Conservation (phyloP, 257 asterid genomes). For the Jacaranda mimosifolia region DNA sequence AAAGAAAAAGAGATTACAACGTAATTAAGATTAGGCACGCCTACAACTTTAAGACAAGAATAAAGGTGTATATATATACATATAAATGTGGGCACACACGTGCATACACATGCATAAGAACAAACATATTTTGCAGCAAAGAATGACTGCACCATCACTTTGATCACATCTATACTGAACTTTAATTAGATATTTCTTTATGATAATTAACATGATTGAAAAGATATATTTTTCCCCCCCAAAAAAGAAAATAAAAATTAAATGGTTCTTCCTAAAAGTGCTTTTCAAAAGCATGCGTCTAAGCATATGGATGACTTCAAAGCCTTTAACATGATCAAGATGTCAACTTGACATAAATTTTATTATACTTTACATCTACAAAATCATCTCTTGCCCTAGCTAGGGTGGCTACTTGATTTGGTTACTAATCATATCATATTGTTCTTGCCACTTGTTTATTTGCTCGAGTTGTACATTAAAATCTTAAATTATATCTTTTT, state of each 20-base stretch:
- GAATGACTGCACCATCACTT: slow-evolving; percentile 3
- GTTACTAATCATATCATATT: too few species aligned
- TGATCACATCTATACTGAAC: not conserved
- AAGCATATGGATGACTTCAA: not conserved
- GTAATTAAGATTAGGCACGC: slow-evolving; percentile 37
- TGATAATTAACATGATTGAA: not conserved
- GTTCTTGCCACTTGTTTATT: too few species aligned
- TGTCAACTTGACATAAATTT: too few species aligned
- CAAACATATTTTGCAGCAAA: slow-evolving; percentile 5
- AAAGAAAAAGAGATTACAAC: not conserved
- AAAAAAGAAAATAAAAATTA: not conserved
- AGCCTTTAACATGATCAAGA: not conserved
- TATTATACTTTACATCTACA: too few species aligned
- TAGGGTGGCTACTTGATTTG: too few species aligned
- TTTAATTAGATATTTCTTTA: not conserved
- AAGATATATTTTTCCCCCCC: not conserved
- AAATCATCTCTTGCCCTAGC: too few species aligned
- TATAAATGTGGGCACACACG: slow-evolving; percentile 40
- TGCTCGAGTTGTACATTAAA: too few species aligned
- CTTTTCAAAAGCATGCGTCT: not conserved
- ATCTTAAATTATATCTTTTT: too few species aligned
- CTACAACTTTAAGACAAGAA: slow-evolving; percentile 34
- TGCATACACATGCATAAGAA: slow-evolving; percentile 37
- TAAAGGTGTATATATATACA: not conserved
- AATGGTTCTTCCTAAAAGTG: not conserved